Evolutionary conservation across 129 eudicot genomes (phyloP), one percentile per base, ranked within the genome.

Genomic region (Gnaphalium uliginosum): DNA sequence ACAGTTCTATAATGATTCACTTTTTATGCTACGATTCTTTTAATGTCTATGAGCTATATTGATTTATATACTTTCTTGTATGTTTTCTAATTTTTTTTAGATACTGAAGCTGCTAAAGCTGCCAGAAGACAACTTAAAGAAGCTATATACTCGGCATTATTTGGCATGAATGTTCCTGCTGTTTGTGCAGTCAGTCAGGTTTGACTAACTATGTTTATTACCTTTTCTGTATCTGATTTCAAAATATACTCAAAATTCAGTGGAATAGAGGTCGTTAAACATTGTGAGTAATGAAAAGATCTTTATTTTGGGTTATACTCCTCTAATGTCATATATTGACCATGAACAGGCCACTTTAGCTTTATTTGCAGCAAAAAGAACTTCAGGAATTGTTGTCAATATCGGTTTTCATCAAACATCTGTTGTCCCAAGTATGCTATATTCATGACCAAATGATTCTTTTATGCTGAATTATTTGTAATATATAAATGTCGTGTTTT

Each of bases 171-270:
- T 81, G 98, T 94, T 80, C 98, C 97, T 59, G 88, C 96, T 83
- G 89, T 94, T 58, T 91, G 97, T 87, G 98, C 98, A 64, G 80
- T 94, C 84, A 88, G 86, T 79, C 97, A 94, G 98, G 98, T 93
- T 73, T 69, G 70, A 57, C 60, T 23, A 17, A 62, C 37, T 63
- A 17, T n/a, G 18, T 46, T 29, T 5, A 29, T 63, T 17, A 63
- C 43, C 43, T 63, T 29, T 29, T 17, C 19, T 4, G 30, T 17
- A 46, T 14, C 41, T 63, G 37, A 24, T 63, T 29, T 7, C 25
- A 66, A 76, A 32, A 35, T 59, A 17, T 57, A 23, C 48, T 35
- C 73, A 65, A 63, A 17, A 15, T 60, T 13, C 76, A 27, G 25
- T 60, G 19, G 32, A 59, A 27, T 30, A 59, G 27, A 35, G 57